Evolutionary conservation across 2,329 filamentous ascomycete genomes (phyloP), one percentile per base, ranked within the genome.

Genomic region (Aspergillus arachidicola): DNA sequence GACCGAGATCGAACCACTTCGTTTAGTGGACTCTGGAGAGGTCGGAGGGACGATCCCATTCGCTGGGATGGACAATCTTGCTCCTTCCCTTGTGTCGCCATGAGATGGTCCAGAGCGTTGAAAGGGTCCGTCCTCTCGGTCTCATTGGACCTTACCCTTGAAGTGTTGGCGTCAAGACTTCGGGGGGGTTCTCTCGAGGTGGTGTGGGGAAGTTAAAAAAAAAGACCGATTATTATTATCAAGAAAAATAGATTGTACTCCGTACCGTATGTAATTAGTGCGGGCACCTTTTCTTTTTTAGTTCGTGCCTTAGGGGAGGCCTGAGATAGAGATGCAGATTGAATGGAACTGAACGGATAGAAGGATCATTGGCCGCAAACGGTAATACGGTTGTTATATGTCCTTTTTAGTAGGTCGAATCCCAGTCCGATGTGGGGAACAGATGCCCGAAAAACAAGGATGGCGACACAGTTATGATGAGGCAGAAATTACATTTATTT

Each of bases 151-250:
- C 56, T 60, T 53, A 58, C 28, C 43, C 60, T 19, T 59, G 60
- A 34, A 57, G 41, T 64, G 60, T 64, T 67, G 66, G 66, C 65
- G 68, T 67, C 66, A 64, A 63, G 60, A 63, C 48, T 58, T 34
- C 45, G 23, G 53, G 60, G 60, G 23, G 36, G 32, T 50, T 57
- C 23, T 46, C 23, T 26, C 19, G 36, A 57, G 36, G 36, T 54
- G 30, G 21, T 32, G 48, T 51, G 55, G 43, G 56, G 10, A 32
- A 43, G 34, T 28, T 28, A 7, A 6, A 28, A 6, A 14, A 14
- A 26, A 48, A 30, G 34, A 36, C 34, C 14, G 34, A 36, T 36
- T 16, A 41, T 41, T 41, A 41, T 41, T 41, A 38, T 7, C 6
- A 41, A 41, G 36, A 7, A 41, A 9, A 41, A 41, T 36, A 16